Conservation (phyloP, 768 basidiomycete genomes). For the Leccinum truebloodii region DNA sequence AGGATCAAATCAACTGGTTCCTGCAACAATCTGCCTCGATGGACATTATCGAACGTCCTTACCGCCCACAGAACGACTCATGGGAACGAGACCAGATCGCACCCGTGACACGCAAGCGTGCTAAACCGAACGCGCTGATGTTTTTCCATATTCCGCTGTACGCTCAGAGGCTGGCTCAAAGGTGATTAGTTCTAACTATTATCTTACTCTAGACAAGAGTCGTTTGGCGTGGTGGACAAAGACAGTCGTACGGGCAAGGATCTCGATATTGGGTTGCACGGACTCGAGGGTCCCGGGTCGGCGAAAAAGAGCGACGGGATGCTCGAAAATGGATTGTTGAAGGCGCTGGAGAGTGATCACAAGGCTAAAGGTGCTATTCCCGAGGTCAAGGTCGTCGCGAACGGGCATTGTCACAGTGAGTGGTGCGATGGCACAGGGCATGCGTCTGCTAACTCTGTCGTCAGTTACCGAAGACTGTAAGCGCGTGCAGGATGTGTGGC, state of each 20-base stretch:
- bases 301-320: constrained; percentile 78
- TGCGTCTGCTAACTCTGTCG: constrained; percentile 16
- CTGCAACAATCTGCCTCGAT: constrained; percentile 78
- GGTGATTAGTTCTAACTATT: background rate
- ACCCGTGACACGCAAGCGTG: constrained; percentile 56
- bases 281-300: constrained; percentile 58
- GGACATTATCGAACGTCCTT: constrained; percentile 77
- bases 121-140: constrained; percentile 95
- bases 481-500: constrained; percentile 84
- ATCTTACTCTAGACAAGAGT: constrained; percentile 56
- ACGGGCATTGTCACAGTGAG: constrained; percentile 89
- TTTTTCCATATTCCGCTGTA: constrained; percentile 98
- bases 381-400: constrained; percentile 86
- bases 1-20: constrained; percentile 90
- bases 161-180: constrained; percentile 23
- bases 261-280: constrained; percentile 70
- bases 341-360: constrained; percentile 71
- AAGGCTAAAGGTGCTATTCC: constrained; percentile 44
- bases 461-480: constrained; percentile 87
- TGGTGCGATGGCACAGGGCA: background rate
- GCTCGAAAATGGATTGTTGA: constrained; percentile 78
- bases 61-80: constrained; percentile 71
- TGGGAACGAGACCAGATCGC: constrained; percentile 69
- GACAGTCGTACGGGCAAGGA: constrained; percentile 57
- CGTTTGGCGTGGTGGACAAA: constrained; percentile 68